Conservation (phyloP, 2,329 filamentous ascomycete genomes). For the Graphilbum sp. region DNA sequence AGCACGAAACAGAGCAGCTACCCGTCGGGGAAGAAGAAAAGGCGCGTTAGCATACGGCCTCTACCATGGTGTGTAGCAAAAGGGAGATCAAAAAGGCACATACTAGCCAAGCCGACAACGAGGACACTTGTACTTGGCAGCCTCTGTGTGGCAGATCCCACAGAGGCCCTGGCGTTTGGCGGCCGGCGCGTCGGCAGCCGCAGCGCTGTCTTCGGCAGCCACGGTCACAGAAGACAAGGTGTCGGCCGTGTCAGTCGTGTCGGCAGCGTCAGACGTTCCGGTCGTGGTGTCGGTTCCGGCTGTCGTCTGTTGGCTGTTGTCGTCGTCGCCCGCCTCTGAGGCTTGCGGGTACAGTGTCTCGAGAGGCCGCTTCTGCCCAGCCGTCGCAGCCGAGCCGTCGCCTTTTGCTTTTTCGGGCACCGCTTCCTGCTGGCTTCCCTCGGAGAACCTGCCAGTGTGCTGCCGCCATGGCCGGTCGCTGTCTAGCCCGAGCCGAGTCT, state of each 20-base stretch:
- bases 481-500: no score
- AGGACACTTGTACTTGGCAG: constrained; percentile 47
- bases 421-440: no score
- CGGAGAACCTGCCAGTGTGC: no score
- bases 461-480: no score
- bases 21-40: neutral
- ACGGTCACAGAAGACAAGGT: neutral
- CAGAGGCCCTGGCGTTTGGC: constrained; percentile 23
- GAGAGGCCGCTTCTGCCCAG: neutral
- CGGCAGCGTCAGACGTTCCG: neutral
- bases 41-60: no score
- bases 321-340: neutral
- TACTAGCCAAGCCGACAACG: constrained; percentile 42
- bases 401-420: no score
- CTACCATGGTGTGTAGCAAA: no score
- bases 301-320: neutral
- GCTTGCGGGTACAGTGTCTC: neutral
- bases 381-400: no score
- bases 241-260: neutral
- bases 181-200: neutral
- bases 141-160: constrained; percentile 32
- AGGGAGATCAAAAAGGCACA: constrained; percentile 13
- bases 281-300: no score
- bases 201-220: constrained; percentile 8
- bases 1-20: constrained; percentile 45